Percentiles rank a stretch among this genome's conserved stretches.
phyloP scores from a whole-genome alignment of 108 stramenopile species.

The Cyclotella kingstonii region DNA sequence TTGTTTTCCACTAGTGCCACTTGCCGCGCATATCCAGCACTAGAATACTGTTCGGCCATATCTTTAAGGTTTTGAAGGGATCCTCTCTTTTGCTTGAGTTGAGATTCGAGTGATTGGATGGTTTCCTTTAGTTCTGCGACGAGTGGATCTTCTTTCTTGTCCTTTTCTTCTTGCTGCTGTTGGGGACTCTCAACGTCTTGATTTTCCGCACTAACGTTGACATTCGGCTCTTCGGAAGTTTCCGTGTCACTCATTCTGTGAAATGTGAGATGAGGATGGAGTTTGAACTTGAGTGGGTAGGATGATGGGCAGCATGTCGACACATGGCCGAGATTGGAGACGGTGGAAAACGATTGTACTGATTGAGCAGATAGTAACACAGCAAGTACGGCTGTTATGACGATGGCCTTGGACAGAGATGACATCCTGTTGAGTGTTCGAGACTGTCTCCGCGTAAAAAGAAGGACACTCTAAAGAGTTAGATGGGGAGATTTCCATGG shows the following conservation, averaged over 20 bases:
- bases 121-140: slow-evolving; percentile 54
- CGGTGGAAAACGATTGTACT: slow-evolving; percentile 5
- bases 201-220: neutral
- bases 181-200: neutral
- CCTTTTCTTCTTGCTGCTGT: slow-evolving; percentile 36
- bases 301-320: neutral
- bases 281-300: slow-evolving; percentile 8
- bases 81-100: slow-evolving; percentile 54
- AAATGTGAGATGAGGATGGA: neutral
- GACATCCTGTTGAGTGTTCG: slow-evolving; percentile 10
- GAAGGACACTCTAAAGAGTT: too few species aligned
- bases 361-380: slow-evolving; percentile 10
- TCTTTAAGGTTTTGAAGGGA: slow-evolving; percentile 43
- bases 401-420: slow-evolving; percentile 14
- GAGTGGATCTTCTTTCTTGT: slow-evolving; percentile 51
- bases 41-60: slow-evolving; percentile 64
- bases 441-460: neutral
- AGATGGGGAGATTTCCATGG: slow-evolving; percentile 35
- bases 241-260: slow-evolving; percentile 24
- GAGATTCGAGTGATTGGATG: slow-evolving; percentile 61
- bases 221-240: slow-evolving; percentile 1
- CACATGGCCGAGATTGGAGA: slow-evolving; percentile 4
- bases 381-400: slow-evolving; percentile 19
- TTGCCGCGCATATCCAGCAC: slow-evolving; percentile 74
- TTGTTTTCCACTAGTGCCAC: slow-evolving; percentile 82